Evolutionary conservation across 139 green algal genomes (phyloP), one percentile per base, ranked within the genome.

Genomic region (Chlamydomonas incerta): DNA sequence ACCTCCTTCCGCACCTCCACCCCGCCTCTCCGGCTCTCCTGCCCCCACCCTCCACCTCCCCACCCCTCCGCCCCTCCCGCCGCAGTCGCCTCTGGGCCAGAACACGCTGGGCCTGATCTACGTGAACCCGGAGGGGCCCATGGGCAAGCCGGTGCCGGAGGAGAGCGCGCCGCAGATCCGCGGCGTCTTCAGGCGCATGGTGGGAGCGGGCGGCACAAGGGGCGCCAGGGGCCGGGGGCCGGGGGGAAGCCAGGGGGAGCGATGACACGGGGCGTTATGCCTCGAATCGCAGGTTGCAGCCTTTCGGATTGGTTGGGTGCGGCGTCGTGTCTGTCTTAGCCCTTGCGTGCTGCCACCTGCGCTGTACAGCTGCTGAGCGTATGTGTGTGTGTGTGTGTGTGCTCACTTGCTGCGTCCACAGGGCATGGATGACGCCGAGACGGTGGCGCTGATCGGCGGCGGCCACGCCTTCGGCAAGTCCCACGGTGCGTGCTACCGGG

Each of bases 381-480:
- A n/a, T n/a, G n/a, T n/a, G n/a, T n/a, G n/a, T n/a, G 41, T 50
- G 41, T 50, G n/a, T 50, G 41, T 8, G 6, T 50, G 41, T 50
- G 41, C 8, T 8, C 6, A 5, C 41, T 8, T 50, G 41, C 41
- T 50, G 41, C 41, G 41, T 8, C 5, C 5, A 50, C 41, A 90
- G 86, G 83, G 70, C 58, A 91, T 93, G 82, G 89, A 91, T 47
- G 86, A 92, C 74, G 52, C 58, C 1, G 90, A 93, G 74, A 91
- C 90, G 3, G 90, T 93, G 0, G 88, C 90, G 4, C 80, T 93
- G 23, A 88, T 93, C n/a, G 89, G 86, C 34, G 90, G 90, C 5
- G 90, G 90, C 34, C 90, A 93, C 50, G 88, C 86, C 6, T 91
- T 92, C 52, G 90, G 90, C 80, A 92, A 92, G 79, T 46, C 58